Conservation (phyloP, 2,329 filamentous ascomycete genomes). For the Exophiala aquamarina region DNA sequence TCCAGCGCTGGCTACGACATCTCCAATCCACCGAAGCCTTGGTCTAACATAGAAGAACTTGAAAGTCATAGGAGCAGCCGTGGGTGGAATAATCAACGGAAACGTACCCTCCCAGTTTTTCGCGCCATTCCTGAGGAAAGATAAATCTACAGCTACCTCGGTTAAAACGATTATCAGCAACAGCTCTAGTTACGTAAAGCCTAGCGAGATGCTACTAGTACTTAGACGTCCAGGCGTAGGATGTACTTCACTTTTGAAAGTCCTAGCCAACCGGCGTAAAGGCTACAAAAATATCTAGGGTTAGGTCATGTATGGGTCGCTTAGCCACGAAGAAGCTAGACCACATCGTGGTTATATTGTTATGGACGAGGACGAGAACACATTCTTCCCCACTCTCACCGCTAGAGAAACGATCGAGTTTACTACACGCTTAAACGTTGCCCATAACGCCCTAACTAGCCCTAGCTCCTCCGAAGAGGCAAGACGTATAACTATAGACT, state of each 20-base stretch:
- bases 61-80: background rate
- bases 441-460: background rate
- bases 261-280: slow-evolving; percentile 45
- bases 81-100: background rate
- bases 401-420: background rate
- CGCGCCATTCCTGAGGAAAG: background rate
- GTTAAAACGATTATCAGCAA: background rate
- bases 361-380: background rate
- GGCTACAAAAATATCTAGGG: slow-evolving; percentile 4
- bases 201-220: slow-evolving; percentile 49
- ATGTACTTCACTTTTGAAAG: slow-evolving; percentile 55
- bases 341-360: background rate
- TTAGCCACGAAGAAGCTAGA: background rate
- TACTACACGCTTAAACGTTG: background rate
- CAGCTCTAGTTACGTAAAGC: background rate
- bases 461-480: slow-evolving; percentile 38
- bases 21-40: background rate
- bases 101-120: background rate
- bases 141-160: background rate
- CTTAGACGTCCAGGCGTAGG: slow-evolving; percentile 50
- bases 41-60: slow-evolving; percentile 1
- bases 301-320: background rate
- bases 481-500: slow-evolving; percentile 29
- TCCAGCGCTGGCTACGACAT: background rate
- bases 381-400: background rate